These are phyloP conservation scores for Aeschynomene evenia DNA, from an alignment of 306 rosid genomes.

Conservation along the genomic window DNA sequence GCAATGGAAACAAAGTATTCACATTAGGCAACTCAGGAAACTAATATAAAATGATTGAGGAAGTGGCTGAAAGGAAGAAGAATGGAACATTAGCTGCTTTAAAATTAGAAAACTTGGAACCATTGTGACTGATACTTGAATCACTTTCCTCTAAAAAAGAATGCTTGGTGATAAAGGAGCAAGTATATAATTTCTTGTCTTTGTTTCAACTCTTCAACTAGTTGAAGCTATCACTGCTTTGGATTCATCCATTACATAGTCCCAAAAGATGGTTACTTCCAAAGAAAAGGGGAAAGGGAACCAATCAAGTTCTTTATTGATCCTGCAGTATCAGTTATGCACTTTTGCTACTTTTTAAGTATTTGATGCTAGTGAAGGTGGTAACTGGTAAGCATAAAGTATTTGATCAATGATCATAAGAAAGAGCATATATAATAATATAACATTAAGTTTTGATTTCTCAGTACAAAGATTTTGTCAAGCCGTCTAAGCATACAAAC, in stretches of 20 bases:
- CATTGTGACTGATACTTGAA: background rate
- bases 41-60: background rate
- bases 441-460: background rate
- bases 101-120: background rate
- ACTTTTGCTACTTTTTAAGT: background rate
- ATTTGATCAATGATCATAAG: background rate
- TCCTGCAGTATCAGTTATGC: background rate
- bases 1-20: background rate
- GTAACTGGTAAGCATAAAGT: no score
- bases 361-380: background rate
- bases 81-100: background rate
- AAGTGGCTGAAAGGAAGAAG: background rate
- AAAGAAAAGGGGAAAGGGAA: background rate
- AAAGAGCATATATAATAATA: background rate
- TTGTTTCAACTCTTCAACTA: background rate
- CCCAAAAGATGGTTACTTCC: background rate
- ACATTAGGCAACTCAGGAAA: background rate
- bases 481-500: background rate
- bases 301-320: background rate
- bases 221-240: background rate
- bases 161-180: background rate
- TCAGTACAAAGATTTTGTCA: conserved; percentile 8
- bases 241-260: background rate
- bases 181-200: background rate
- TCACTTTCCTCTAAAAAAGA: background rate